phyloP scores from a whole-genome alignment of 768 basidiomycete genomes.

The Panaeolus cyanescens region DNA sequence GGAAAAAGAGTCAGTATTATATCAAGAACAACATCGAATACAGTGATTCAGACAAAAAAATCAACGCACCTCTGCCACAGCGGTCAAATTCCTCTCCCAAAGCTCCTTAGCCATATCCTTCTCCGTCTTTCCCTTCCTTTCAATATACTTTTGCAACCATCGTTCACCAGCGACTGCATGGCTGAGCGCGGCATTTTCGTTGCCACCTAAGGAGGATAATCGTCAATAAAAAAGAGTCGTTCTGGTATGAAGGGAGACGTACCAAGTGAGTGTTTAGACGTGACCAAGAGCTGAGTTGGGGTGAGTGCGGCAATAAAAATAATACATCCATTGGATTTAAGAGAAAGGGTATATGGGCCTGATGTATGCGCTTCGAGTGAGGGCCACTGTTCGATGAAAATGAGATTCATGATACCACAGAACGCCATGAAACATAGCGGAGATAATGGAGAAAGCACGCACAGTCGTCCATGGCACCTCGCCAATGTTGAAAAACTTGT shows the following conservation, averaged over 20 bases:
- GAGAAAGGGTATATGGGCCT: conserved; percentile 80
- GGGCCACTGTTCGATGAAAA: conserved; percentile 64
- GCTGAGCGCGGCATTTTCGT: conserved; percentile 39
- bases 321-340: conserved; percentile 97
- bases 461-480: conserved; percentile 97
- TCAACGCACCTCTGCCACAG: conserved; percentile 79
- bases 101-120: conserved; percentile 72
- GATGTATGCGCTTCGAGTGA: conserved; percentile 68
- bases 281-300: conserved; percentile 72
- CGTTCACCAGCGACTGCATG: conserved; percentile 69
- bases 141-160: conserved; percentile 26
- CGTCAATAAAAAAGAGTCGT: not conserved
- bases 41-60: not conserved
- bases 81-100: conserved; percentile 86
- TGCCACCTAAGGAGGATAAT: not conserved
- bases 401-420: too few relatives aligned
- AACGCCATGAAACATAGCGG: not conserved
- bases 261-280: conserved; percentile 93
- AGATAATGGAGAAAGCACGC: conserved; percentile 29
- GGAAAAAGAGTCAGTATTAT: not conserved
- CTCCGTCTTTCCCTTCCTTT: conserved; percentile 61
- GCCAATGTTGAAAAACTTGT: conserved; percentile 98
- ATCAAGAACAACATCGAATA: not conserved
- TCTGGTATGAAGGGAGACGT: conserved; percentile 15
- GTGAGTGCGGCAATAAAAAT: conserved; percentile 92